Conservation (phyloP, 352 stramenopile genomes). For the Achlya hypogyna region DNA sequence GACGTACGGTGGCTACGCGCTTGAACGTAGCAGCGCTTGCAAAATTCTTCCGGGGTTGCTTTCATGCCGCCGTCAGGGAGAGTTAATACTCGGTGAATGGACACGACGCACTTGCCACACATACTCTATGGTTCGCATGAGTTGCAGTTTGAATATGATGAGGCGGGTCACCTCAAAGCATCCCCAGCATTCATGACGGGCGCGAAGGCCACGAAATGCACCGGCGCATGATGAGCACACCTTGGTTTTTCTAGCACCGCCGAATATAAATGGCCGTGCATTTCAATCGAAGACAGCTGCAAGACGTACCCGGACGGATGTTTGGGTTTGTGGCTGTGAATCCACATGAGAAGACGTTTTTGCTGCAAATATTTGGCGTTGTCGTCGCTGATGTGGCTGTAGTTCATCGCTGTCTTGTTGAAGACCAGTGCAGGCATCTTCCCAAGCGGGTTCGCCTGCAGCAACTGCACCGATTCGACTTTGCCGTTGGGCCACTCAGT, state of each 20-base stretch:
- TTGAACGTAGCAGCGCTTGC: conserved; percentile 14
- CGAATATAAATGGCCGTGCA: neutral
- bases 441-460: neutral
- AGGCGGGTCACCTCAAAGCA: neutral
- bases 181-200: neutral
- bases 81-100: neutral
- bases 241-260: conserved; percentile 1
- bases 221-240: conserved; percentile 4
- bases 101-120: conserved; percentile 16
- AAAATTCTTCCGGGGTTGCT: conserved; percentile 3
- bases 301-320: neutral
- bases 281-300: neutral
- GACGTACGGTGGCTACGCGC: neutral
- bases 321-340: neutral
- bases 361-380: conserved; percentile 2
- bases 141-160: neutral
- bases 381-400: neutral
- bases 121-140: conserved; percentile 2
- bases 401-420: conserved; percentile 1
- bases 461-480: conserved; percentile 5
- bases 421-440: conserved; percentile 9
- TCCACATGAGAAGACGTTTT: neutral
- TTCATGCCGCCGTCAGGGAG: neutral
- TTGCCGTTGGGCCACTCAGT: neutral
- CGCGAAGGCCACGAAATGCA: neutral